Base-by-base conservation (phyloP, 1,139 yeast genomes). In the Blastobotrys proliferans region DNA sequence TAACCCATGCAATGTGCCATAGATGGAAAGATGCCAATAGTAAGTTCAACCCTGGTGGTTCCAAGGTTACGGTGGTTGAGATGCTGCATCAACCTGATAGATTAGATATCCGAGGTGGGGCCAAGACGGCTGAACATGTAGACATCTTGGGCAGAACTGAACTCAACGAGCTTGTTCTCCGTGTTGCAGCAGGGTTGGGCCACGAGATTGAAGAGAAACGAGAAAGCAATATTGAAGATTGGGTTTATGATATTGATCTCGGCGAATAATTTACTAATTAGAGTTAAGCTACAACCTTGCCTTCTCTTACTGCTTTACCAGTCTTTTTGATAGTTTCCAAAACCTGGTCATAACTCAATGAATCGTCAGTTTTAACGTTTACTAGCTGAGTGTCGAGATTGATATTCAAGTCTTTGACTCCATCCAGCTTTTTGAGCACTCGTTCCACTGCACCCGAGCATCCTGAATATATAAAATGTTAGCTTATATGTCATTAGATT, bases 101-200 rank as follows among this genome's bases (percentile, higher is more conserved):
- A 54, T 87, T 83, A 59, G 98, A 94, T 66, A 83, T 92, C 40
- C 76, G 98, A 53, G 98, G 98, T 17, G 98, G 98, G 3, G 95
- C 97, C 18, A 85, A 85, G 60, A 92, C 97, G 1, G 97, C 98
- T 0, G 98, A 92, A 57, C 98, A 92, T 63, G 98, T 92, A 19
- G 98, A 94, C 62, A 88, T 92, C 45, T 70, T 92, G 39, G 98
- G 98, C 1, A 81, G 95, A 47, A 88, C 97, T 0, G 95, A 83
- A 60, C 70, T 92, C 60, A 92, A 92, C 61, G 97, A 92, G 58
- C 68, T 90, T 56, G 71, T 92, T 4, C 69, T 92, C 46, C 76
- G 77, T 49, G 90, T 92, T 18, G 97, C 90, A 3, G 73, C 87
- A 36, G 98, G 97, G 0, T 62, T 71, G 39, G 95, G 94, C 4